A percentile compares a stretch with the other conserved stretches of the same genome.
Conservation (phyloP, 1,284 basidiomycete genomes). For the Leccinum fallax region DNA sequence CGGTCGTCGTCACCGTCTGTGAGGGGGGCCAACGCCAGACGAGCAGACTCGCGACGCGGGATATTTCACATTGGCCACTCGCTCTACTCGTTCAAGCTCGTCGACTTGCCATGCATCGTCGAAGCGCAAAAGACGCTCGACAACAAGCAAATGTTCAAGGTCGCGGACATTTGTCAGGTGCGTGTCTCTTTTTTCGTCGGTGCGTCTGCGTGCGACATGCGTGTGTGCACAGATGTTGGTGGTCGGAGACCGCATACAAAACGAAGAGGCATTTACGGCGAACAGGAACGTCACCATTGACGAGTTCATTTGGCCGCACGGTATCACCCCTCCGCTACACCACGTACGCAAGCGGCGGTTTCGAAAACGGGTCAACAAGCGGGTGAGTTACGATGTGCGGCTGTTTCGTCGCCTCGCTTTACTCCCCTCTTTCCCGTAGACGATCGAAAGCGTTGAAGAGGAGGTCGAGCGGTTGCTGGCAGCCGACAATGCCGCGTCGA, state of each 20-base stretch:
- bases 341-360: slow-evolving; percentile 93
- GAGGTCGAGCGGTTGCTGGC: slow-evolving; percentile 92
- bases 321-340: slow-evolving; percentile 91
- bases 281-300: slow-evolving; percentile 85
- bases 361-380: slow-evolving; percentile 84
- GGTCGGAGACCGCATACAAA: slow-evolving; percentile 75
- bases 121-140: slow-evolving; percentile 98
- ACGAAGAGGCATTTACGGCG: slow-evolving; percentile 59
- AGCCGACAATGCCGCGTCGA: slow-evolving; percentile 80
- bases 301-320: slow-evolving; percentile 98
- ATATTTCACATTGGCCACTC: slow-evolving; percentile 86
- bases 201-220: slow-evolving; percentile 10
- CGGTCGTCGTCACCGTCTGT: not conserved
- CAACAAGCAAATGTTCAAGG: slow-evolving; percentile 97
- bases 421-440: slow-evolving; percentile 44
- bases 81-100: slow-evolving; percentile 89
- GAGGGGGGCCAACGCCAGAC: slow-evolving; percentile 6
- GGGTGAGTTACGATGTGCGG: slow-evolving; percentile 48
- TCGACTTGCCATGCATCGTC: slow-evolving; percentile 93
- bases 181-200: slow-evolving; percentile 11
- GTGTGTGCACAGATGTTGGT: slow-evolving; percentile 73
- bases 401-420: not conserved
- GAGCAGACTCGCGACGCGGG: slow-evolving; percentile 86
- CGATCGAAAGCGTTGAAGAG: slow-evolving; percentile 96
- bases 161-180: slow-evolving; percentile 97